These are phyloP conservation scores for Multifurca ochricompacta DNA, from an alignment of 768 basidiomycete species.

Conservation along the genomic window DNA sequence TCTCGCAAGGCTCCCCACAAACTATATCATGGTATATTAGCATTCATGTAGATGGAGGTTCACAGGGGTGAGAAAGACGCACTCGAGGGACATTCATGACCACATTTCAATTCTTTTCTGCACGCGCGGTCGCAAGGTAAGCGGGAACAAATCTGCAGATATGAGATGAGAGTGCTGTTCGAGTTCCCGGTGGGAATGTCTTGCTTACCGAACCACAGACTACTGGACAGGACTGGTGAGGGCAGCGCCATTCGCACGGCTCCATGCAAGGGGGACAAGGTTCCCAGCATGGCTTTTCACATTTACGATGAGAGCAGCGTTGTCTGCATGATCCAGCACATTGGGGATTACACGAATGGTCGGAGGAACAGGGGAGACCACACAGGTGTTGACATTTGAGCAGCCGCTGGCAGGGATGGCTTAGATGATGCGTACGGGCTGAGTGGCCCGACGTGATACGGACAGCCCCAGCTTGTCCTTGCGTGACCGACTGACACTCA, in stretches of 20 bases:
- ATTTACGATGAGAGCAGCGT: constrained; percentile 27
- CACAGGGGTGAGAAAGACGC: background rate
- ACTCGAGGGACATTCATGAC: constrained; percentile 35
- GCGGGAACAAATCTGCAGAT: constrained; percentile 29
- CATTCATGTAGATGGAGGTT: background rate
- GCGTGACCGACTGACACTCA: constrained; percentile 25
- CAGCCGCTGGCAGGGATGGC: constrained; percentile 27
- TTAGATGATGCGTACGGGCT: constrained; percentile 21
- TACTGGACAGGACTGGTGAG: constrained; percentile 29
- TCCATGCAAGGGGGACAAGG: constrained; percentile 31
- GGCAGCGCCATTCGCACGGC: constrained; percentile 30
- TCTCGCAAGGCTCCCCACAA: constrained; percentile 32
- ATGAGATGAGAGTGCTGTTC: background rate
- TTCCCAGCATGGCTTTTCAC: constrained; percentile 27
- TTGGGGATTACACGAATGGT: constrained; percentile 25
- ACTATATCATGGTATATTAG: constrained; percentile 23
- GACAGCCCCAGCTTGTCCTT: background rate
- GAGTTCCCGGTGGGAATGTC: background rate
- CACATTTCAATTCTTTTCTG: constrained; percentile 27
- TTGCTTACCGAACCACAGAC: constrained; percentile 32
- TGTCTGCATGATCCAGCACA: constrained; percentile 26
- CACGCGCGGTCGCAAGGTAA: constrained; percentile 33
- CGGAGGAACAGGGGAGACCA: constrained; percentile 24
- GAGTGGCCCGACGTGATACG: background rate
- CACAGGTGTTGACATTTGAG: constrained; percentile 31